phyloP scores from a whole-genome alignment of 176 grass and related monocot genomes.

The Oryza officinalis region DNA sequence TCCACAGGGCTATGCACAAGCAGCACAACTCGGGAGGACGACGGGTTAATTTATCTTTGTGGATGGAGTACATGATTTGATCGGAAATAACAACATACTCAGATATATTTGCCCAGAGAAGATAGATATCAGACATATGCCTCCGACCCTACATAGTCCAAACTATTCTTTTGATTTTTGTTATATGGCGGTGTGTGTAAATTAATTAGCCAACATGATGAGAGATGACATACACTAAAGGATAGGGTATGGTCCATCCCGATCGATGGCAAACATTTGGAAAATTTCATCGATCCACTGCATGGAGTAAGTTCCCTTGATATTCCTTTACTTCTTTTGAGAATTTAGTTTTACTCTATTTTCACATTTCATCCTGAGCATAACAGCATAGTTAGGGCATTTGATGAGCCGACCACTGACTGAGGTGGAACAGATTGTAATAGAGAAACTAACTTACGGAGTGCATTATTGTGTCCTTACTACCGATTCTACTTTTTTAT shows the following conservation, averaged over 20 bases:
- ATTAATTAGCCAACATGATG: no score
- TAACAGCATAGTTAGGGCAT: neutral
- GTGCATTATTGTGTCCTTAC: slow-evolving; percentile 21
- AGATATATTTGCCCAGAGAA: neutral
- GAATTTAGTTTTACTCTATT: no score
- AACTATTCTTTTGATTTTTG: no score
- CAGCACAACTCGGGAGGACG: neutral
- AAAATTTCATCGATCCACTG: neutral
- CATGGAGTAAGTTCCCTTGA: neutral
- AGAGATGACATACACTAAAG: no score
- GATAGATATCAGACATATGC: no score
- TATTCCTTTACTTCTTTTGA: no score
- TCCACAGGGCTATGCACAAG: slow-evolving; percentile 14
- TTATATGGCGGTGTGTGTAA: no score
- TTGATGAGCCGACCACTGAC: neutral
- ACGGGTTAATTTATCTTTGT: neutral
- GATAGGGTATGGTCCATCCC: no score
- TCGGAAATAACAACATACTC: neutral
- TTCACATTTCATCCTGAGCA: neutral
- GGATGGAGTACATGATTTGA: neutral
- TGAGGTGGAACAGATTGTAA: neutral
- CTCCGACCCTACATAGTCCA: no score
- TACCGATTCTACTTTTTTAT: neutral
- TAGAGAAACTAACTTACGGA: neutral
- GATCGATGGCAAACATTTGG: neutral